Percentiles rank a stretch among this genome's conserved stretches.
These are phyloP conservation scores for Saccharomycopsis capsularis DNA, from an alignment of 805 yeast species.

Conservation along the genomic window DNA sequence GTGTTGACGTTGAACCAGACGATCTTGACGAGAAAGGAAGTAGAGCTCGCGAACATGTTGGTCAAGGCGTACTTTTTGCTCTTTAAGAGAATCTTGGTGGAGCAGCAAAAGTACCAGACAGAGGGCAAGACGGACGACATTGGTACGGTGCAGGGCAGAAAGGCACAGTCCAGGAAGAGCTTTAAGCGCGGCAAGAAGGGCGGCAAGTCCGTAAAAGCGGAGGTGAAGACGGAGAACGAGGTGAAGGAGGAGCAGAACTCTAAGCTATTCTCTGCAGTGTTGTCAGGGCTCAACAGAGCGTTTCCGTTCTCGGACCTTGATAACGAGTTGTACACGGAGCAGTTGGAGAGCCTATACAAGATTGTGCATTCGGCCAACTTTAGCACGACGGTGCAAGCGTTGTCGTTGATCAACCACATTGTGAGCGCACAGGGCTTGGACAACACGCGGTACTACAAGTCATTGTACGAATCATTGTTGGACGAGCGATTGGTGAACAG, in stretches of 20 bases:
- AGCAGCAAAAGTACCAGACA: slow-evolving; percentile 44
- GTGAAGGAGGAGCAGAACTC: slow-evolving; percentile 72
- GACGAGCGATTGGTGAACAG: slow-evolving; percentile 81
- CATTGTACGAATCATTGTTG: slow-evolving; percentile 81
- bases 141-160: slow-evolving; percentile 24
- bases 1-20: slow-evolving; percentile 89
- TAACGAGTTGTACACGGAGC: slow-evolving; percentile 60
- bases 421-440: slow-evolving; percentile 51
- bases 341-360: slow-evolving; percentile 75
- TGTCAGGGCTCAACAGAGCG: slow-evolving; percentile 93
- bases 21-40: slow-evolving; percentile 71
- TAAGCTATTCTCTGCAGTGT: slow-evolving; percentile 78
- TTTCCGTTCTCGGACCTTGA: slow-evolving; percentile 84
- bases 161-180: slow-evolving; percentile 48
- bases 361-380: slow-evolving; percentile 93
- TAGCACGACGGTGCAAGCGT: slow-evolving; percentile 89
- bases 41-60: slow-evolving; percentile 72
- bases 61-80: slow-evolving; percentile 79
- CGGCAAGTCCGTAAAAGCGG: slow-evolving; percentile 64
- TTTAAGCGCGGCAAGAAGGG: slow-evolving; percentile 83
- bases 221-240: slow-evolving; percentile 56
- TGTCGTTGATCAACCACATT: slow-evolving; percentile 78
- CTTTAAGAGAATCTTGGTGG: slow-evolving; percentile 75
- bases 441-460: slow-evolving; percentile 69
- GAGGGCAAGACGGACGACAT: slow-evolving; percentile 30